A percentile compares a stretch with the other conserved stretches of the same genome.
Conservation (phyloP, 306 rosid genomes). For the Quercus engelmannii region DNA sequence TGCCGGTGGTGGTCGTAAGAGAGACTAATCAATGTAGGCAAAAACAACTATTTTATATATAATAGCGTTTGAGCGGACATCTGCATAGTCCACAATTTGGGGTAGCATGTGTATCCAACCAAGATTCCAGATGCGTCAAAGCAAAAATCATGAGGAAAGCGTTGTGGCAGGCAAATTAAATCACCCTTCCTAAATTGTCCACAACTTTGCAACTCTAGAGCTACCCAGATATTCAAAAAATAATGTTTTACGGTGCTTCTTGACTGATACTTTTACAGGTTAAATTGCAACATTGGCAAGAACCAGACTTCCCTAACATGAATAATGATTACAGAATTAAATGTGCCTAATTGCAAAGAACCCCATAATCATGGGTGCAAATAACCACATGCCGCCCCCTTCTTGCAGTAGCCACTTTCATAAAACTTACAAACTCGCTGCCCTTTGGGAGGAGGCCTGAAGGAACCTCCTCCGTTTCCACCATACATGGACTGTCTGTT, state of each 20-base stretch:
- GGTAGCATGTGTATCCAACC: too few species aligned
- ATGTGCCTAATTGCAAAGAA: conserved; percentile 32
- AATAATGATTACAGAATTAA: conserved; percentile 54
- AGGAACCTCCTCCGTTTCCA: conserved; percentile 50
- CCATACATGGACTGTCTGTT: conserved; percentile 49
- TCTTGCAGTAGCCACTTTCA: conserved; percentile 74
- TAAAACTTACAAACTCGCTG: conserved; percentile 86
- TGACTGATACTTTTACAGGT: conserved; percentile 51
- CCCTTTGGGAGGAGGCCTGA: conserved; percentile 61
- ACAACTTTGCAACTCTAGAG: not conserved
- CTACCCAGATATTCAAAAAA: conserved; percentile 23
- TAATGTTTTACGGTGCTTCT: conserved; percentile 41
- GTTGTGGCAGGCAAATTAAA: too few species aligned
- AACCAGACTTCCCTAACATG: conserved; percentile 41
- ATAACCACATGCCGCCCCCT: conserved; percentile 69
- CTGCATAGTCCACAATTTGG: too few species aligned
- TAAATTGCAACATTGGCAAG: conserved; percentile 64
- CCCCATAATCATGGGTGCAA: conserved; percentile 73
- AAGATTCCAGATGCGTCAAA: too few species aligned
- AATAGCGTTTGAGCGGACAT: too few species aligned
- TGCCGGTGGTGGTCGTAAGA: too few species aligned
- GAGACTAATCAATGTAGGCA: too few species aligned
- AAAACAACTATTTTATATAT: too few species aligned
- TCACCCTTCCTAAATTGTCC: too few species aligned
- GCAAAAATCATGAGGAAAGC: too few species aligned